Conservation (phyloP, 2,329 filamentous ascomycete species). For the Madurella fahalii region DNA sequence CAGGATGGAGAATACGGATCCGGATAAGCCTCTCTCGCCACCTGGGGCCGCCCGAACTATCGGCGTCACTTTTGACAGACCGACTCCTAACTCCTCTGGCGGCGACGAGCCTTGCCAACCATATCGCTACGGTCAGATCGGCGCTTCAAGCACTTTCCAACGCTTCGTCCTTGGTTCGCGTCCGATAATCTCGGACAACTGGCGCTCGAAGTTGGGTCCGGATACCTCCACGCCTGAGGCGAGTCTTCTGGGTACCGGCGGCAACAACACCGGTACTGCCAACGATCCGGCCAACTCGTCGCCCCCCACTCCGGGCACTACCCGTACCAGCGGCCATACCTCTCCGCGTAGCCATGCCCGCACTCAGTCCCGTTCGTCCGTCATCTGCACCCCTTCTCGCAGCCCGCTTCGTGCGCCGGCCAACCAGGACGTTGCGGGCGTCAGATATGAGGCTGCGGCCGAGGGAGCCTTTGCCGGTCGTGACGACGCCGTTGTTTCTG, state of each 20-base stretch:
- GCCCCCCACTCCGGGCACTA: background rate
- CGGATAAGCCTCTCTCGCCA: background rate
- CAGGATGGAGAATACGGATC: background rate
- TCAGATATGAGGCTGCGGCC: background rate
- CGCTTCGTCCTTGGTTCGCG: conserved; percentile 10
- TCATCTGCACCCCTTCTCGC: conserved; percentile 1
- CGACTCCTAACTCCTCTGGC: background rate
- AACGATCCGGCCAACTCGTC: background rate
- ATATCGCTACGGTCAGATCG: conserved; percentile 6
- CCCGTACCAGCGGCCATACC: background rate
- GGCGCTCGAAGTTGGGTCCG: conserved; percentile 4
- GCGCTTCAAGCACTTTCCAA: background rate
- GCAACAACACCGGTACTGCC: background rate
- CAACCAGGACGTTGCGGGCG: background rate
- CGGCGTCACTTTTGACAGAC: background rate
- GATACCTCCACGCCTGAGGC: background rate
- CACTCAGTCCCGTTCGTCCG: background rate
- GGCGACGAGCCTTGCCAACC: background rate
- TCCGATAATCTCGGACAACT: conserved; percentile 11
- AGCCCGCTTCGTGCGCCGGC: background rate
- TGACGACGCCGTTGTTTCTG: too few species aligned
- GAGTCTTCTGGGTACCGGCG: background rate
- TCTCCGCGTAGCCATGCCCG: background rate
- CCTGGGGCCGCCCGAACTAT: background rate
- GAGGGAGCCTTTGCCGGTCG: background rate